Base-by-base conservation (phyloP, 805 yeast genomes). In the Candida manassasensis region DNA sequence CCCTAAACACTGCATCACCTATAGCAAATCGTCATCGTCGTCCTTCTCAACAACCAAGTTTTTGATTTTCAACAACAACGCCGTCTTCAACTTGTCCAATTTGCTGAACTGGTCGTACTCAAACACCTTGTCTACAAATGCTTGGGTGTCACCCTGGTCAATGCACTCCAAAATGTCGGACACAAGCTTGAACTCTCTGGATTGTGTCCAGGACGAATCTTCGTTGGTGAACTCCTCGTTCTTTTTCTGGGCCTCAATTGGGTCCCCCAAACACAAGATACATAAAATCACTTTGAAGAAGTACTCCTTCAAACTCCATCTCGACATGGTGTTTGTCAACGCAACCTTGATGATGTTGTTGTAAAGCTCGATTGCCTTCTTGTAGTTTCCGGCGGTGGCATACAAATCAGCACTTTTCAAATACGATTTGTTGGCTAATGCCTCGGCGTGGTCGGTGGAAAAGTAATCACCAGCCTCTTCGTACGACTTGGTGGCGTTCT, bases 381-480 rank as follows among this genome's bases (percentile, higher is more conserved):
- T 55, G 55, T 83, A 89, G 39, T 84, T 74, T n/a, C 81, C 89
- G 14, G 59, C 47, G 19, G 60, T 44, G 12, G 96, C 95, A 36
- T 80, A 73, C 47, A 93, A 69, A 54, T 93, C 97, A 2, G 97
- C 97, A 44, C 88, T 83, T 57, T 87, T 87, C 45, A 90, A 65
- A 46, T 75, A 84, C 16, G 94, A 89, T 64, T 93, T 93, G 61
- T 81, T 88, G 17, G 95, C 77, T 38, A 90, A 58, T 6, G 97
- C 95, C 43, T 82, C 83, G 0, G 97, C 97, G 39, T 87, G 89
- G 61, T 93, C 99, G 42, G 90, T 86, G 37, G 78, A 75, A 55
- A 83, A 89, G 89, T 96, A 93, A 52, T 93, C 97, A 27, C 96
- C 96, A 8, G 98, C 96, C 49, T 82, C 84, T 53, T 88, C 95